Base-by-base conservation (phyloP, 768 basidiomycete genomes). In the Trametes villosa region DNA sequence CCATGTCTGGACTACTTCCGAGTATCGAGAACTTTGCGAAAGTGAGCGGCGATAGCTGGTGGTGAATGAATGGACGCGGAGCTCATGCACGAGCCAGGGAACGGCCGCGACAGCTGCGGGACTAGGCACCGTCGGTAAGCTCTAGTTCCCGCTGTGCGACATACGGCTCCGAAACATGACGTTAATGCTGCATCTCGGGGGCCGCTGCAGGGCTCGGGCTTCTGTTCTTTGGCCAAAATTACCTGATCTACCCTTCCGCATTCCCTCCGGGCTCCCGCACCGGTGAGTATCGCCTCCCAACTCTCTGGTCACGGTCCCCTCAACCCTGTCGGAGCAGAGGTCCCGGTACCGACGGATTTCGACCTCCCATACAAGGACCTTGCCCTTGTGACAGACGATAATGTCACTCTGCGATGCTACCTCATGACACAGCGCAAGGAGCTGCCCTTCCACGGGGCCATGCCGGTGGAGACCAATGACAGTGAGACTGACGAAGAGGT, bases 201-300 rank as follows among this genome's bases (percentile, higher is more conserved):
- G n/a, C n/a, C n/a, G n/a, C n/a, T n/a, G n/a, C n/a, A 67, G 66
- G 66, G 22, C 30, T 65, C 30, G 66, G 66, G 5, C 63, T 67
- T 17, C 61, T 67, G 26, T 63, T 67, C 74, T 89, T 90, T 65
- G 92, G 91, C 29, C 95, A 98, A 72, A 89, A 88, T 70, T 89
- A 84, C 66, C 79, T 98, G 53, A 96, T 98, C 71, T 98, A 96
- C 72, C 95, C 95, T 0, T 88, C 92, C 18, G 87, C 88, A 9
- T 88, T 83, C 48, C 87, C 92, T 55, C 83, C 86, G 5, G 94
- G 94, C 1, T 94, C 94, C 26, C 79, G 94, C 48, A 87, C 79
- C 68, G 83, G 94, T 92, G 59, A 60, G 77, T 46, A n/a, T 41
- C 18, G 15, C 4, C 24, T 53, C 9, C 22, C 2, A 20, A 9